Evolutionary conservation across 1,139 yeast species (phyloP).

Genomic region (Nakaseomyces glabratus): DNA sequence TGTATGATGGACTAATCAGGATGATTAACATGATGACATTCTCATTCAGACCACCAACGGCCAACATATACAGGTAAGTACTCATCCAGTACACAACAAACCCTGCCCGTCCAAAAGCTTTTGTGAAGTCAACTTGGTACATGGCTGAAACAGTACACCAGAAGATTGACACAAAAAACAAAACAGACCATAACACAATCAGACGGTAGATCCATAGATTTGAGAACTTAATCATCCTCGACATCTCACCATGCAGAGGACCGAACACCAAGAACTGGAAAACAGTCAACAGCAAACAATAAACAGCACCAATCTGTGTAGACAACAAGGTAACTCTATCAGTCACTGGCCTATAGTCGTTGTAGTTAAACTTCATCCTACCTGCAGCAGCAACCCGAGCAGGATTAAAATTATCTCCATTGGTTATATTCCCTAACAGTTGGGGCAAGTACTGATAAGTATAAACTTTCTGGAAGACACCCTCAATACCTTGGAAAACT

Average conservation of each 20-base stretch:
- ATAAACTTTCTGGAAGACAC: constrained; percentile 29
- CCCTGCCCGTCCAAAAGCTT: constrained; percentile 50
- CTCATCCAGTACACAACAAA: constrained; percentile 59
- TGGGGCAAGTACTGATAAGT: constrained; percentile 19
- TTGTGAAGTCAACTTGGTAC: constrained; percentile 45
- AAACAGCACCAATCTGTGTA: constrained; percentile 66
- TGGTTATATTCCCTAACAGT: constrained; percentile 14
- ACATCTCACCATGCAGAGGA: constrained; percentile 43
- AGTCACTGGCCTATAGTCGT: constrained; percentile 45
- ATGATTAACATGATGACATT: constrained; percentile 44
- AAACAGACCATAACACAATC: constrained; percentile 39
- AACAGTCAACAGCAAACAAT: constrained; percentile 58
- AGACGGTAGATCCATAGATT: constrained; percentile 45
- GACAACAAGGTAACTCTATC: constrained; percentile 52
- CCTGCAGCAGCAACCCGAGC: constrained; percentile 9
- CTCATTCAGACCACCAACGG: constrained; percentile 59
- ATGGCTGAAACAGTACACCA: constrained; percentile 51
- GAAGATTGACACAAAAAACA: constrained; percentile 45
- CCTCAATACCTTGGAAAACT: constrained; percentile 31
- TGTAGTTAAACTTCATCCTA: constrained; percentile 27
- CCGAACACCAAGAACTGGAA: constrained; percentile 52
- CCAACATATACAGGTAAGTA: constrained; percentile 49
- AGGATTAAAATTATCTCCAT: constrained; percentile 7
- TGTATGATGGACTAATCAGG: constrained; percentile 39
- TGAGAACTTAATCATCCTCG: constrained; percentile 36